A percentile compares a stretch with the other conserved stretches of the same genome.
phyloP scores from a whole-genome alignment of 2,329 filamentous ascomycete genomes.

The Colletotrichum karsti region DNA sequence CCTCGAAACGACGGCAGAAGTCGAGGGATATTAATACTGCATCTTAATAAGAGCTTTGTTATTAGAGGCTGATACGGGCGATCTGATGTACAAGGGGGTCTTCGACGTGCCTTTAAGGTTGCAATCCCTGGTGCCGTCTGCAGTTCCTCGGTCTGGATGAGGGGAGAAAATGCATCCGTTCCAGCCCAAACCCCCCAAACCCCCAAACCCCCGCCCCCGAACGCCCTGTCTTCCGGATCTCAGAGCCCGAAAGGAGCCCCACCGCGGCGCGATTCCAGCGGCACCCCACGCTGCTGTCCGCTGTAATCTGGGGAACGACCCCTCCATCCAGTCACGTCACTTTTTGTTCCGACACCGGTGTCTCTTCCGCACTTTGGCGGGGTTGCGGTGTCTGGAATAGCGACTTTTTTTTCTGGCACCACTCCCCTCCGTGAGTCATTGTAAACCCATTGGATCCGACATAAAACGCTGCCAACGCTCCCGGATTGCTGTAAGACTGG shows the following conservation, averaged over 20 bases:
- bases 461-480: conserved; percentile 2
- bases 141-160: not conserved
- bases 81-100: not conserved
- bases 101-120: conserved; percentile 27
- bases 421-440: conserved; percentile 22
- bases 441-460: not conserved
- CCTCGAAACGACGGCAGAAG: conserved; percentile 3
- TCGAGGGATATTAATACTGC: conserved; percentile 12
- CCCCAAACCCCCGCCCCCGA: not conserved
- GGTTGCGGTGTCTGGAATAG: conserved; percentile 26
- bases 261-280: conserved; percentile 12
- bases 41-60: conserved; percentile 14
- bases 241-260: conserved; percentile 10
- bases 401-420: conserved; percentile 23
- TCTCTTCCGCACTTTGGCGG: conserved; percentile 25
- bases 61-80: conserved; percentile 10
- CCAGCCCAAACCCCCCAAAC: not conserved
- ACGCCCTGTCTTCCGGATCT: conserved; percentile 5
- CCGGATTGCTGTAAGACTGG: not conserved
- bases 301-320: conserved; percentile 21
- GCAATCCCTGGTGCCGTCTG: conserved; percentile 13
- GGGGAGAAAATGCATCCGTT: not conserved
- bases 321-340: conserved; percentile 28
- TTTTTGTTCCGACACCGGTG: conserved; percentile 24
- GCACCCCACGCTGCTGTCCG: conserved; percentile 17